A percentile compares a stretch with the other conserved stretches of the same genome.
Evolutionary conservation across 768 basidiomycete species (phyloP).

Genomic region (Hygrophoropsis aurantiaca): DNA sequence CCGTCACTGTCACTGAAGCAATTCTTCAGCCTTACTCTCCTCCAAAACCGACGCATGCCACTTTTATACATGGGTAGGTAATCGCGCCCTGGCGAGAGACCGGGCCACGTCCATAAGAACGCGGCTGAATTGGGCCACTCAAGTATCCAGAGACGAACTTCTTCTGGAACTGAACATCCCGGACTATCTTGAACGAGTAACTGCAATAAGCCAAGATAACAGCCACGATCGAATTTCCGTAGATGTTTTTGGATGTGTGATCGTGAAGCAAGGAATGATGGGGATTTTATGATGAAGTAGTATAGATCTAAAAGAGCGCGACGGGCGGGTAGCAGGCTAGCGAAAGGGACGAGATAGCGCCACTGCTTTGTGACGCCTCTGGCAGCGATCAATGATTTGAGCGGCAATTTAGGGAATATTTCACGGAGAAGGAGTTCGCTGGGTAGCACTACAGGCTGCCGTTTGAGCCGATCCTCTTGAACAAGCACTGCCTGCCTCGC

Average conservation of each 20-base stretch:
- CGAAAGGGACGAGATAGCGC: constrained; percentile 10
- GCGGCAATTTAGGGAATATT: constrained; percentile 19
- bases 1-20: too few species aligned
- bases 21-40: too few species aligned
- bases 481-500: too few species aligned
- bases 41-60: neutral
- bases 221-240: neutral
- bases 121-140: constrained; percentile 25
- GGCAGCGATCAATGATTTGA: constrained; percentile 18
- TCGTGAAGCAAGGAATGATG: constrained; percentile 13
- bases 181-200: constrained; percentile 2
- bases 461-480: too few species aligned
- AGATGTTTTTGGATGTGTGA: constrained; percentile 5
- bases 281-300: constrained; percentile 10
- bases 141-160: constrained; percentile 22
- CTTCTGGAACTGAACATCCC: constrained; percentile 14
- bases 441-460: neutral
- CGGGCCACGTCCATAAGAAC: constrained; percentile 19
- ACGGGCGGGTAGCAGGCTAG: constrained; percentile 17
- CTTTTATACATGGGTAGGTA: neutral
- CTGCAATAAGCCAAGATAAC: neutral
- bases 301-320: constrained; percentile 20
- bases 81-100: neutral
- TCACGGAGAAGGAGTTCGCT: constrained; percentile 15
- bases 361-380: constrained; percentile 17